Base-by-base conservation (phyloP, 768 basidiomycete genomes). In the Termitomyces sp. region DNA sequence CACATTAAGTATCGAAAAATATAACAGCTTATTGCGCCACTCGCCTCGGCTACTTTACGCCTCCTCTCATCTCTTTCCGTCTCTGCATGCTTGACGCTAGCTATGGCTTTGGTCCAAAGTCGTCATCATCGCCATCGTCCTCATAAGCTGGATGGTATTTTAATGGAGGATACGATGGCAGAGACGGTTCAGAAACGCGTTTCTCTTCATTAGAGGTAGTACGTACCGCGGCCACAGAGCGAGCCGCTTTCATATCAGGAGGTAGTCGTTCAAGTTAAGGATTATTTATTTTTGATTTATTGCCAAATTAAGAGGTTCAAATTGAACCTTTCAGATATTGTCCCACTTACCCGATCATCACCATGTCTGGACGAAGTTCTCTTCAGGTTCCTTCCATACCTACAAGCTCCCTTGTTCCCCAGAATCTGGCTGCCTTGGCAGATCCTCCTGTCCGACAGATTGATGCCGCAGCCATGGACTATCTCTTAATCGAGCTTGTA, bases 401-500 rank as follows among this genome's bases (percentile, higher is more conserved):
- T 5, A 51, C 66, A 5, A 65, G 54, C 54, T 60, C 70, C 0
- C 57, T 66, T 22, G 63, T 67, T 32, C 57, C 64, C 1, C 51
- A 62, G 15, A 66, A 61, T 30, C 73, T 88, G 4, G 70, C 79
- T n/a, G 66, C 75, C 2, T 74, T 90, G 15, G 81, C 87, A 1
- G 87, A 90, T 56, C 84, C 86, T 1, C 83, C 86, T 24, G 66
- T 66, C 10, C 77, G 77, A 28, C 74, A 82, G 41, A 76, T 90
- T 54, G 88, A 91, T 63, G 82, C 72, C 46, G 79, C 84, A 8
- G 83, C 75, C 3, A 85, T 90, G 82, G 90, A 93, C 63, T 95
- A 93, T 71, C 85, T 98, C 64, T 72, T 93, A 54, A 91, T 93
- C 54, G 87, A 90, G 67, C 76, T 87, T 52, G 85, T 92, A 57